Evolutionary conservation across 371 early-diverging fungal genomes (phyloP).

Genomic region (Rhizomucor miehei): DNA sequence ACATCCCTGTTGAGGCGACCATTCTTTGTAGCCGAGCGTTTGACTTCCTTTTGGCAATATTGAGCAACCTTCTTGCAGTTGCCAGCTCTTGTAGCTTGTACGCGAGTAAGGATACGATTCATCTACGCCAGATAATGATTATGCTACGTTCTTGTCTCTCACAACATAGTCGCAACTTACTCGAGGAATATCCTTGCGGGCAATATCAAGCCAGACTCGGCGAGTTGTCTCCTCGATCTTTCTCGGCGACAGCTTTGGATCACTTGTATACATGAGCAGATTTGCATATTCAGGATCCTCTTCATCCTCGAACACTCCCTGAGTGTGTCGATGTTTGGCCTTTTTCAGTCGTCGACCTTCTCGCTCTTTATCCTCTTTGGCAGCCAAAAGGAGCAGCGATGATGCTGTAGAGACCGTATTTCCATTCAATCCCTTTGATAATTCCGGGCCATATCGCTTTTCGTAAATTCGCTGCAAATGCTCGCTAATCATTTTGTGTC

Average conservation of each 20-base stretch:
- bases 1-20: slow-evolving; percentile 44
- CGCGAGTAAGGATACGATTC: slow-evolving; percentile 52
- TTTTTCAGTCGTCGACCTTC: slow-evolving; percentile 7
- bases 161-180: slow-evolving; percentile 11
- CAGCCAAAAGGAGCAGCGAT: slow-evolving; percentile 12
- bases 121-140: slow-evolving; percentile 23
- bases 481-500: slow-evolving; percentile 27
- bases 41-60: slow-evolving; percentile 56
- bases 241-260: slow-evolving; percentile 9
- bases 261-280: slow-evolving; percentile 2
- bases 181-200: slow-evolving; percentile 46
- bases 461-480: slow-evolving; percentile 35
- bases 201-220: slow-evolving; percentile 45
- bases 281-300: slow-evolving; percentile 1
- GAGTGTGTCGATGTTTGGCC: slow-evolving; percentile 9
- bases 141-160: neutral
- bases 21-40: slow-evolving; percentile 46
- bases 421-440: slow-evolving; percentile 14
- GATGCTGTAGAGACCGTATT: slow-evolving; percentile 5
- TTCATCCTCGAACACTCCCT: slow-evolving; percentile 4
- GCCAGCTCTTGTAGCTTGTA: slow-evolving; percentile 49
- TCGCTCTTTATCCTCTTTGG: slow-evolving; percentile 34
- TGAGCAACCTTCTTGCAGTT: slow-evolving; percentile 63
- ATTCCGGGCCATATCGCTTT: slow-evolving; percentile 31
- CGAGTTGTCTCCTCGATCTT: slow-evolving; percentile 28